Conservation (phyloP, 1,284 basidiomycete genomes). For the Somion occarium region DNA sequence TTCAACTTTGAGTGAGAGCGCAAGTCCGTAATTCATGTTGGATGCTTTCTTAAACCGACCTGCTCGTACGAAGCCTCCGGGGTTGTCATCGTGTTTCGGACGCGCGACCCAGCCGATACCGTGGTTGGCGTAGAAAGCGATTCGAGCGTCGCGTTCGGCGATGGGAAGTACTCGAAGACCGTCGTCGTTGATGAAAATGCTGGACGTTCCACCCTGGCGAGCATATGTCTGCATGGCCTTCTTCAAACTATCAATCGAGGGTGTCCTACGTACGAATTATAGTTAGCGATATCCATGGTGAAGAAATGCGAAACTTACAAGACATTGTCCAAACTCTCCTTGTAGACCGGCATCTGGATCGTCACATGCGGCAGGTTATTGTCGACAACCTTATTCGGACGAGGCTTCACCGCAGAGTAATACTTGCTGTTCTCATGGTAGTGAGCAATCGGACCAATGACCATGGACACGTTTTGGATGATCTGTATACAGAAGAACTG, state of each 20-base stretch:
- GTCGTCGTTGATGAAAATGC: constrained; percentile 51
- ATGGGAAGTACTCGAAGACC: constrained; percentile 46
- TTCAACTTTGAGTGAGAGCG: constrained; percentile 71
- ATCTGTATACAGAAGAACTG: constrained; percentile 34
- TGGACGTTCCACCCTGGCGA: constrained; percentile 50
- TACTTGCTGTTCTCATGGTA: constrained; percentile 44
- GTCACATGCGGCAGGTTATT: constrained; percentile 48
- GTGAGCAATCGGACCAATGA: constrained; percentile 46
- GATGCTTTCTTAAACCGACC: constrained; percentile 89
- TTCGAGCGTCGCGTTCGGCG: constrained; percentile 60
- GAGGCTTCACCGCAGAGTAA: constrained; percentile 40
- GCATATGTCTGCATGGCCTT: constrained; percentile 42
- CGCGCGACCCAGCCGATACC: constrained; percentile 83
- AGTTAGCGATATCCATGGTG: neutral
- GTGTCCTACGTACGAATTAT: constrained; percentile 22
- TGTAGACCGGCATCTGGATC: constrained; percentile 56
- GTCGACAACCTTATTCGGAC: constrained; percentile 36
- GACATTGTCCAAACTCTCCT: constrained; percentile 36
- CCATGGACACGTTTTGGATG: constrained; percentile 35
- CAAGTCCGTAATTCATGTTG: constrained; percentile 85
- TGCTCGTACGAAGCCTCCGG: constrained; percentile 73
- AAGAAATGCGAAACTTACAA: constrained; percentile 24
- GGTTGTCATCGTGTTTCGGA: constrained; percentile 55
- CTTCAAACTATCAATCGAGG: constrained; percentile 43
- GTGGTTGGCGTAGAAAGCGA: constrained; percentile 74